These are phyloP conservation scores for Colletotrichum salicis DNA, from an alignment of 2,329 filamentous ascomycete species.

Conservation along the genomic window DNA sequence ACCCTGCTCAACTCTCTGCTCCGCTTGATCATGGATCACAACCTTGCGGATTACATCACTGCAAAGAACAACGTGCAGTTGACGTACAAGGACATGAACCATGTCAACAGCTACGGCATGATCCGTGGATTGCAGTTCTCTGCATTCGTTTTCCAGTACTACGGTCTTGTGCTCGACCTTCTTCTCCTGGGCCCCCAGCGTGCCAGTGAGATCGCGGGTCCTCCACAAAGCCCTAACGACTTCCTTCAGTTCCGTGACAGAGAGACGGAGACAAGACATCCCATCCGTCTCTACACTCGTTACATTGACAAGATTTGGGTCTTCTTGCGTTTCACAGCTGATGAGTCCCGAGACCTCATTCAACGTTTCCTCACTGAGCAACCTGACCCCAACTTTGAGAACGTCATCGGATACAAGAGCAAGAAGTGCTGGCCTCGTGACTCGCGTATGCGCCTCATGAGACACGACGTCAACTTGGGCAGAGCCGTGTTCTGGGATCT, in stretches of 20 bases:
- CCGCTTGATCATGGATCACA: slow-evolving; percentile 98
- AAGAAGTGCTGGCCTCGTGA: slow-evolving; percentile 99
- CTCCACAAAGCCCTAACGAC: slow-evolving; percentile 93
- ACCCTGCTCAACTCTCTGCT: slow-evolving; percentile 94
- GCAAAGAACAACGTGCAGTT: slow-evolving; percentile 99
- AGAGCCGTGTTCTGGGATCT: slow-evolving; percentile 98
- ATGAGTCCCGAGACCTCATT: slow-evolving; percentile 95
- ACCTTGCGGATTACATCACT: slow-evolving; percentile 97
- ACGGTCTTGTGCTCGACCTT: slow-evolving; percentile 93
- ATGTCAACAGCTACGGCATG: slow-evolving; percentile 98
- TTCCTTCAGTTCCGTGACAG: slow-evolving; percentile 97
- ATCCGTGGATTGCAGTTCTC: slow-evolving; percentile 98
- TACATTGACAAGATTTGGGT: slow-evolving; percentile 99
- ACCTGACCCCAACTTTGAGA: slow-evolving; percentile 98
- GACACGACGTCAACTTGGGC: slow-evolving; percentile 97
- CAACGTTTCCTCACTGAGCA: slow-evolving; percentile 98
- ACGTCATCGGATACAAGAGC: slow-evolving; percentile 98
- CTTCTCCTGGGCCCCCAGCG: slow-evolving; percentile 91
- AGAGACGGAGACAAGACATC: slow-evolving; percentile 91
- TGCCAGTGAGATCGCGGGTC: slow-evolving; percentile 97
- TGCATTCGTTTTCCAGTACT: slow-evolving; percentile 98
- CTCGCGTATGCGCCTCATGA: slow-evolving; percentile 97
- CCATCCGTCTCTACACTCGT: slow-evolving; percentile 95
- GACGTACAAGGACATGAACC: slow-evolving; percentile 99
- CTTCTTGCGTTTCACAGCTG: slow-evolving; percentile 91